Evolutionary conservation across 2,329 filamentous ascomycete species (phyloP), one percentile per base, ranked within the genome.

Genomic region (Fusarium longipes): DNA sequence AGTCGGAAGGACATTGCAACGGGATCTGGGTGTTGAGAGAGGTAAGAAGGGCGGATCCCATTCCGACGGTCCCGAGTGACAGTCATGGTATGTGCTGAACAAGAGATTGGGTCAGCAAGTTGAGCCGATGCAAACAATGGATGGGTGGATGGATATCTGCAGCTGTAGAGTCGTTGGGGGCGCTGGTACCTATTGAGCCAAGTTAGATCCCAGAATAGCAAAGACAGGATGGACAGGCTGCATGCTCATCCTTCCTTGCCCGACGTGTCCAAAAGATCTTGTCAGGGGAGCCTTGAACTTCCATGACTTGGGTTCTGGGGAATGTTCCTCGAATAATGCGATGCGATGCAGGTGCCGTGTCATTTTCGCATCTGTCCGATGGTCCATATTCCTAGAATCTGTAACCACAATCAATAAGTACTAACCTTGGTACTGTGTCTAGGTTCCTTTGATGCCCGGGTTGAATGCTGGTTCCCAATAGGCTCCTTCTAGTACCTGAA

Each of bases 361-460:
- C 66, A 56, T 70, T 70, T 67, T 59, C 48, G 49, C 44, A 64
- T 61, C 50, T 38, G 54, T 65, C 50, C 60, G 43, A 60, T 59
- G 49, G 30, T 43, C n/a, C n/a, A n/a, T n/a, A 44, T 45, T 69
- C 53, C 53, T 20, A 25, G 32, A 25, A 48, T 15, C 39, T n/a
- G n/a, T n/a, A n/a, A n/a, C n/a, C n/a, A n/a, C n/a, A n/a, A n/a
- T n/a, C n/a, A 42, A 6, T 27, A 27, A 10, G 27, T 27, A 40
- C 38, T 14, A 40, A 40, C n/a, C n/a, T n/a, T n/a, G 38, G 38
- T 40, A 40, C 25, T 39, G 8, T 24, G 30, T 15, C 35, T 24
- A 17, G 44, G 15, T 42, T 42, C 24, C 39, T 27, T 24, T 8
- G 24, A 42, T 60, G n/a, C n/a, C n/a, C n/a, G 30, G 49, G 53